A percentile compares a stretch with the other conserved stretches of the same genome.
Conservation (phyloP, 305 asterid genomes). For the Andrographis paniculata region DNA sequence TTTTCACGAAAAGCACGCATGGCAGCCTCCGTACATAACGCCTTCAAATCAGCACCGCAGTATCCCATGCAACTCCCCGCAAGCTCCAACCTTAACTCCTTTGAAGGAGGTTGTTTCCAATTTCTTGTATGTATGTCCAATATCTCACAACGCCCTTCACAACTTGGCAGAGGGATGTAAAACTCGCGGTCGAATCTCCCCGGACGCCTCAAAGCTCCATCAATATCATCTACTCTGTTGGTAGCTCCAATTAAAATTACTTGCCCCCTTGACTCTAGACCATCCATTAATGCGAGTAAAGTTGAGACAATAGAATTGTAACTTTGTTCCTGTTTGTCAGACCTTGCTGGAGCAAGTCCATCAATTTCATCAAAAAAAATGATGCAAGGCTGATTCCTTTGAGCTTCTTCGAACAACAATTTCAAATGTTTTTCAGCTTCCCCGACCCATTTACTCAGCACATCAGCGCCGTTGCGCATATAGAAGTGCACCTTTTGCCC, state of each 20-base stretch:
- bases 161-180: conserved; percentile 89
- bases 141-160: conserved; percentile 96
- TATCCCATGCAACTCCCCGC: conserved; percentile 99
- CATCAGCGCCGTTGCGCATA: conserved; percentile 99
- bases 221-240: conserved; percentile 95
- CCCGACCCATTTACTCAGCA: conserved; percentile 99
- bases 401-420: conserved; percentile 93
- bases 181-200: conserved; percentile 99
- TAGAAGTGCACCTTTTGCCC: conserved; percentile 98
- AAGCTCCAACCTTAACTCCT: conserved; percentile 79
- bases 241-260: conserved; percentile 99
- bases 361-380: conserved; percentile 98
- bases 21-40: conserved; percentile 99
- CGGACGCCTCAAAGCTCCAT: conserved; percentile 99
- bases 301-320: conserved; percentile 98
- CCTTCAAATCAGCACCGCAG: conserved; percentile 98
- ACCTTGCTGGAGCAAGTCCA: conserved; percentile 99
- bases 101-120: conserved; percentile 90
- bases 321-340: conserved; percentile 98
- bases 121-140: conserved; percentile 90
- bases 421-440: conserved; percentile 98
- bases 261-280: conserved; percentile 98
- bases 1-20: conserved; percentile 96
- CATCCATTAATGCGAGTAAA: conserved; percentile 96
- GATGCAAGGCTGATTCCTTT: conserved; percentile 93